Base-by-base conservation (phyloP, 2,329 filamentous ascomycete genomes). In the Aspergillus sp. region DNA sequence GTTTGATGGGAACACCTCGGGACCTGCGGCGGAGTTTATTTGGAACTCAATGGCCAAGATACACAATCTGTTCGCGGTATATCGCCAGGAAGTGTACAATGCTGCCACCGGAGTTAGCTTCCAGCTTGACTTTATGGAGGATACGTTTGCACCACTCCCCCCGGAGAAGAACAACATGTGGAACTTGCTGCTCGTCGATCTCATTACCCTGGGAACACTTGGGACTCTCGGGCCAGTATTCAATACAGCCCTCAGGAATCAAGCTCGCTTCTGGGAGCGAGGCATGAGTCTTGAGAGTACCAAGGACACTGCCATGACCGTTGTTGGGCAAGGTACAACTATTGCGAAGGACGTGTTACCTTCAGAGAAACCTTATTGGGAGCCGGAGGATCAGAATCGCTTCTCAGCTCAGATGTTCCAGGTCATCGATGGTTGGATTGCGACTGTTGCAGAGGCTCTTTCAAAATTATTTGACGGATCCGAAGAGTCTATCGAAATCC, bases 401-500 rank as follows among this genome's bases (percentile, higher is more conserved):
- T 57, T 59, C 45, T 55, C 57, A 3, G 44, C n/a, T 20, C 50
- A 54, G 19, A 41, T 59, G 44, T 50, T 44, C 19, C 38, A 57
- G 11, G 50, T 51, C 13, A 45, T 59, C 20, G 14, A 38, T 2
- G 57, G 42, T 46, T 59, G 54, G 54, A 20, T 13, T 5, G 50
- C 40, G 9, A 8, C 46, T 24, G 51, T 43, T 20, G 38, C 42
- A 1, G 16, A 22, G 2, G 42, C 49, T 3, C 14, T 54, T n/a
- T 1, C 24, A n/a, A 4, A 22, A 2, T 24, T 56, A 5, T 53
- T 56, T 40, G n/a, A n/a, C 17, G 47, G 47, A 38, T 6, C 16
- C 14, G 13, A 46, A 1, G 38, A 44, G 17, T 4, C 22, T 5
- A 32, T 56, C 14, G 13, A 57, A 3, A 11, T 30, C 10, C 43